Evolutionary conservation across 345 rosid species (phyloP), one percentile per base, ranked within the genome.

Genomic region (Trapa bicornis): DNA sequence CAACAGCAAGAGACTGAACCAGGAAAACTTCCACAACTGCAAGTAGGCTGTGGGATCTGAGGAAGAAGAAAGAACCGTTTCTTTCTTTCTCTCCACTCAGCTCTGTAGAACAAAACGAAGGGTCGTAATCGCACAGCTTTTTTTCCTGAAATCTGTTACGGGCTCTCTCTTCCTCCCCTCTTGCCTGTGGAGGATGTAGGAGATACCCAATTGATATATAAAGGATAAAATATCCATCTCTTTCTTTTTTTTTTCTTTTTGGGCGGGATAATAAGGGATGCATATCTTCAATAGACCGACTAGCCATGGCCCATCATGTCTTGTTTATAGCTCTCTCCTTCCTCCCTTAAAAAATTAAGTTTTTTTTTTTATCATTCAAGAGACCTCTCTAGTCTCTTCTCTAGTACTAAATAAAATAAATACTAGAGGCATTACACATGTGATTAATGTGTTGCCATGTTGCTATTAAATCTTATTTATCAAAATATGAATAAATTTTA

Each of bases 21-120:
- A 16, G 6, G 37, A 33, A 29, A 33, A 29, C 15, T 9, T 2
- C 37, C 1, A 12, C 11, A 35, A 33, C 63, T 58, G 63, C 16
- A 16, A 58, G 37, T 58, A 22, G 43, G 63, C 16, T 33, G 63
- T 33, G 32, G 63, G 63, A 58, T 58, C 63, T 58, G 63, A 58
- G 63, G 63, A 50, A 17, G 56, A 11, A 16, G 33, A 65, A 22
- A 22, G 29, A 22, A 22, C 29, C 29, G 29, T 22, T 22, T 22
- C 29, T 22, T 22, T 37, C 52, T 16, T 32, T 6, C 13, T 41
- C 37, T 22, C 33, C 32, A 9, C 35, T 4, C 33, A 11, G 15
- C 43, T 41, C 43, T 22, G 29, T 22, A 41, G 43, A 8, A 8
- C 4, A 11, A 35, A 1, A 58, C 37, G 63, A 58, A 37, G 35